phyloP scores from a whole-genome alignment of 345 rosid species.

The Cardamine occulta region DNA sequence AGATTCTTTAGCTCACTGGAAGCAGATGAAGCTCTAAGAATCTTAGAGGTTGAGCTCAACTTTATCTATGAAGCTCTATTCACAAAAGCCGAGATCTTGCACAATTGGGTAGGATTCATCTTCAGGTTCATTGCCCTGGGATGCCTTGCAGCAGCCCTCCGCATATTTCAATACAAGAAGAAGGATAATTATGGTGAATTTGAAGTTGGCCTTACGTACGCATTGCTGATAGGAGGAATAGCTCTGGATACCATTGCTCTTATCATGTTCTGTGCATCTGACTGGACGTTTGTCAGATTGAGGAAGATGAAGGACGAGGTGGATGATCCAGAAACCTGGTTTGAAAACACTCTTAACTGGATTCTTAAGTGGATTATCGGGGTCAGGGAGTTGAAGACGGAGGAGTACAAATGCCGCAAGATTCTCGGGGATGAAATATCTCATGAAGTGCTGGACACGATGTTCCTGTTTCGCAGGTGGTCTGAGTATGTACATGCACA shows the following conservation, averaged over 20 bases:
- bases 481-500: slow-evolving; percentile 50
- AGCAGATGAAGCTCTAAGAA: slow-evolving; percentile 38
- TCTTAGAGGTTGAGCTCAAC: slow-evolving; percentile 52
- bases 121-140: slow-evolving; percentile 29
- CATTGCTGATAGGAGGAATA: slow-evolving; percentile 45
- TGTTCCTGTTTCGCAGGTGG: slow-evolving; percentile 56
- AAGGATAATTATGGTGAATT: background rate
- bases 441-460: slow-evolving; percentile 42
- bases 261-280: slow-evolving; percentile 56
- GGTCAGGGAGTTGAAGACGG: slow-evolving; percentile 22
- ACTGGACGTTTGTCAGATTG: slow-evolving; percentile 55
- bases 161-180: slow-evolving; percentile 21
- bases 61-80: slow-evolving; percentile 49
- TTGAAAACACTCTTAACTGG: background rate
- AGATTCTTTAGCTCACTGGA: slow-evolving; percentile 12
- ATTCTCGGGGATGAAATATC: background rate
- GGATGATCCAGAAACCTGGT: background rate
- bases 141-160: slow-evolving; percentile 26
- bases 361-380: slow-evolving; percentile 37
- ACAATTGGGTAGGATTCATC: slow-evolving; percentile 23
- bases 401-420: background rate
- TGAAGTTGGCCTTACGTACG: slow-evolving; percentile 46
- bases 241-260: slow-evolving; percentile 47
- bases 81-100: slow-evolving; percentile 44
- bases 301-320: slow-evolving; percentile 30